These are phyloP conservation scores for Balakata baccata DNA, from an alignment of 345 rosid genomes.

Conservation along the genomic window DNA sequence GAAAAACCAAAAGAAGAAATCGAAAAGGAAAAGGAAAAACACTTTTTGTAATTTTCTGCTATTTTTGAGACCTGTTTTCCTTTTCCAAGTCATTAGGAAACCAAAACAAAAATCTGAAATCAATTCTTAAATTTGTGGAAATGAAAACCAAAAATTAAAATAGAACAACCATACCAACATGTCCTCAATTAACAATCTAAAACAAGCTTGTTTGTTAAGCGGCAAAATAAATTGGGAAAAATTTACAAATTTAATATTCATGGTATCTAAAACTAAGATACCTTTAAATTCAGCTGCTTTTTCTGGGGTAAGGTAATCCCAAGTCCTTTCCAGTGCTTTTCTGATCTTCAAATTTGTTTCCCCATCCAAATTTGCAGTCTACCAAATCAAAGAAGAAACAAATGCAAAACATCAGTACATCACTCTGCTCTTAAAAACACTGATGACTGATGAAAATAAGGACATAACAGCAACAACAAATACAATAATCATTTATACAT, in stretches of 20 bases:
- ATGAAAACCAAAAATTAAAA: too few relatives aligned
- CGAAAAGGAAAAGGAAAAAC: too few relatives aligned
- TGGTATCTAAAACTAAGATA: conserved; percentile 18
- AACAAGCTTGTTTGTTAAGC: neutral
- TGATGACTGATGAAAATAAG: conserved; percentile 3
- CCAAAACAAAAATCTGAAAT: too few relatives aligned
- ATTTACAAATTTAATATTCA: neutral
- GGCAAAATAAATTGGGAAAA: neutral
- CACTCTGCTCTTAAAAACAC: conserved; percentile 2
- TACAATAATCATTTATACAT: conserved; percentile 11
- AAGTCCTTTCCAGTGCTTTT: conserved; percentile 92
- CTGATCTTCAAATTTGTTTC: conserved; percentile 99
- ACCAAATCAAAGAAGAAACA: conserved; percentile 17
- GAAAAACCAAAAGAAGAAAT: too few relatives aligned
- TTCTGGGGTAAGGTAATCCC: conserved; percentile 94
- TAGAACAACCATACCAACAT: too few relatives aligned
- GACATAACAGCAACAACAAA: conserved; percentile 5
- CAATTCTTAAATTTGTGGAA: too few relatives aligned
- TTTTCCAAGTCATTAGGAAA: too few relatives aligned
- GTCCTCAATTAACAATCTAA: too few relatives aligned
- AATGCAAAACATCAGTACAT: neutral
- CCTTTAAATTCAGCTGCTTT: conserved; percentile 90
- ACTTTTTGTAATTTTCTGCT: too few relatives aligned
- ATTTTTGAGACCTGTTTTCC: too few relatives aligned
- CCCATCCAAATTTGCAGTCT: conserved; percentile 99